Percentiles rank a stretch among this genome's conserved stretches.
Evolutionary conservation across 805 yeast species (phyloP).

Genomic region (Millerozyma acaciae): DNA sequence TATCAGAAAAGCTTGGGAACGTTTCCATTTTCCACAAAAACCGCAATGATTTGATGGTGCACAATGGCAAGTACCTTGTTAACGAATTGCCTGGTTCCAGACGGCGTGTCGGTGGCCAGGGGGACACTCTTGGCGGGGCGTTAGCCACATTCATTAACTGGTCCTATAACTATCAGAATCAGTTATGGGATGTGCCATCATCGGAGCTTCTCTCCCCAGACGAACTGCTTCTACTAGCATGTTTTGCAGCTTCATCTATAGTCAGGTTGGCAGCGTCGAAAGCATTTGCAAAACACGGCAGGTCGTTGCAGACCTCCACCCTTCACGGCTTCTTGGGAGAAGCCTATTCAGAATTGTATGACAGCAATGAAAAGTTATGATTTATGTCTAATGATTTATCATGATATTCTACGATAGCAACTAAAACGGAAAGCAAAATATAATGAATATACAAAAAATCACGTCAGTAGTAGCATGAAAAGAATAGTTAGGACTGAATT

Average conservation of each 20-base stretch:
- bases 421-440: background rate
- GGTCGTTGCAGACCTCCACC: conserved; percentile 85
- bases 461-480: background rate
- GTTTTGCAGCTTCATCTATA: conserved; percentile 66
- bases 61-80: conserved; percentile 39
- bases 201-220: conserved; percentile 21
- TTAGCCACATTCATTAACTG: conserved; percentile 81
- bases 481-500: no score
- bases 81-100: conserved; percentile 57
- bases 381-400: background rate
- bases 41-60: conserved; percentile 55
- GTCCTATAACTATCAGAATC: conserved; percentile 60
- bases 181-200: conserved; percentile 47
- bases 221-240: conserved; percentile 47
- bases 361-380: conserved; percentile 13
- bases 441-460: background rate
- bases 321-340: conserved; percentile 64
- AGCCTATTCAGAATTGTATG: conserved; percentile 51
- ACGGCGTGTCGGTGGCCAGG: conserved; percentile 94
- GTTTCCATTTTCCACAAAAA: conserved; percentile 77
- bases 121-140: conserved; percentile 86
- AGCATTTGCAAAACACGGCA: conserved; percentile 63
- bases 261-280: conserved; percentile 61
- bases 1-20: conserved; percentile 52
- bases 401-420: background rate